Evolutionary conservation across 306 rosid genomes (phyloP).

Genomic region (Luffa acutangula): DNA sequence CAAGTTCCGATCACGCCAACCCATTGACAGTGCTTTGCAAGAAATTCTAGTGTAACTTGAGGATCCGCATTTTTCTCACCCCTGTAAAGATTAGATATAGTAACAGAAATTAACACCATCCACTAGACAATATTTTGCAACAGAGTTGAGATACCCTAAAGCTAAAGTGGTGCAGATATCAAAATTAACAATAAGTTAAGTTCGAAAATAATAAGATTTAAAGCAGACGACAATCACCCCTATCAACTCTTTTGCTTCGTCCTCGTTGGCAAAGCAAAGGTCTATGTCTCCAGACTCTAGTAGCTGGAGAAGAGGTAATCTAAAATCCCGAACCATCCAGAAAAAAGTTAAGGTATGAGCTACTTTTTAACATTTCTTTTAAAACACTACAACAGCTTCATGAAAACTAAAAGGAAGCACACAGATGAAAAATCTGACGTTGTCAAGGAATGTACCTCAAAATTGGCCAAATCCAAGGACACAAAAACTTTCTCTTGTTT

Average conservation of each 20-base stretch:
- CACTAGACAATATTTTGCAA: background rate
- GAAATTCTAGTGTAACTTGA: conserved; percentile 51
- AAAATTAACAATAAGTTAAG: background rate
- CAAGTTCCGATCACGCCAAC: conserved; percentile 95
- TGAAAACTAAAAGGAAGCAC: too few species aligned
- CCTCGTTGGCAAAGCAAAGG: conserved; percentile 98
- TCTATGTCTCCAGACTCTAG: conserved; percentile 65
- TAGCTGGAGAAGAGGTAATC: too few species aligned
- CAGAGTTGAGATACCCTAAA: background rate
- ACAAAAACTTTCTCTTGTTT: too few species aligned
- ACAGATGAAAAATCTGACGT: too few species aligned
- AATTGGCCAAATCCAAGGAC: too few species aligned
- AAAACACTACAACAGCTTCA: too few species aligned
- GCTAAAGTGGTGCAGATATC: background rate
- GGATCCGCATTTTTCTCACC: conserved; percentile 45
- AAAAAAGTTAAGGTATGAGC: too few species aligned
- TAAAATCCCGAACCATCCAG: too few species aligned
- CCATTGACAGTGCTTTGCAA: conserved; percentile 69
- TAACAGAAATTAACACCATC: conserved; percentile 12
- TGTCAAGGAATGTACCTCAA: too few species aligned
- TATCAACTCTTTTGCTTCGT: conserved; percentile 86
- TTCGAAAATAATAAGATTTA: background rate
- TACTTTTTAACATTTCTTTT: too few species aligned
- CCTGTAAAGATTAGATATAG: conserved; percentile 30
- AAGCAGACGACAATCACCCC: conserved; percentile 36